Percentiles rank a stretch among this genome's conserved stretches.
Conservation (phyloP, 305 asterid genomes). For the Fraxinus angustifolia region DNA sequence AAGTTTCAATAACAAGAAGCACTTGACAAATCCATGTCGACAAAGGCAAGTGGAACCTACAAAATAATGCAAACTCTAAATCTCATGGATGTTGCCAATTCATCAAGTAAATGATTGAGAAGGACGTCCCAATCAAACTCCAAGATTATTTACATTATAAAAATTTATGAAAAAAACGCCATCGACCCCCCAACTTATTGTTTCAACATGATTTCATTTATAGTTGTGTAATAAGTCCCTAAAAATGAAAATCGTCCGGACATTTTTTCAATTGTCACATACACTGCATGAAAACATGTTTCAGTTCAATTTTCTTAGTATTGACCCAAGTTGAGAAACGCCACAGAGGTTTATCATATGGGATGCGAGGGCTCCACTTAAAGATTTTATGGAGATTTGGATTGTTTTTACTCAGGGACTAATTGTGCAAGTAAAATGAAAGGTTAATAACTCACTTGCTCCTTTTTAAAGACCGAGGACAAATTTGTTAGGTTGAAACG, state of each 20-base stretch:
- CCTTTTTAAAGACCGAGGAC: background rate
- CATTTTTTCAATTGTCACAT: background rate
- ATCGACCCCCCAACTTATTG: background rate
- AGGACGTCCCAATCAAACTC: background rate
- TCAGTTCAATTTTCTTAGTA: background rate
- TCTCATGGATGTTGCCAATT: conserved; percentile 70
- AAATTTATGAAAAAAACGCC: background rate
- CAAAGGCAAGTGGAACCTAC: conserved; percentile 38
- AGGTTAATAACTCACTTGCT: background rate
- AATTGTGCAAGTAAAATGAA: background rate
- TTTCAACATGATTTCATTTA: background rate
- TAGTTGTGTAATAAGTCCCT: background rate
- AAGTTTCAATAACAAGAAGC: conserved; percentile 18
- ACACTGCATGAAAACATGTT: background rate
- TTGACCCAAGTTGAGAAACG: background rate
- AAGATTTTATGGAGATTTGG: background rate
- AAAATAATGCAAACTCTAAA: conserved; percentile 39
- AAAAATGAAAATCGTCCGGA: background rate
- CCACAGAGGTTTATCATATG: background rate
- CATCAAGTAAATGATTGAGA: conserved; percentile 55
- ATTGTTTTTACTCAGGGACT: background rate
- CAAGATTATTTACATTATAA: background rate
- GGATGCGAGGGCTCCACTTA: background rate
- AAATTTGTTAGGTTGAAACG: background rate
- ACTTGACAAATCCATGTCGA: conserved; percentile 27